phyloP scores from a whole-genome alignment of 345 rosid genomes.

The Camelina hispida region DNA sequence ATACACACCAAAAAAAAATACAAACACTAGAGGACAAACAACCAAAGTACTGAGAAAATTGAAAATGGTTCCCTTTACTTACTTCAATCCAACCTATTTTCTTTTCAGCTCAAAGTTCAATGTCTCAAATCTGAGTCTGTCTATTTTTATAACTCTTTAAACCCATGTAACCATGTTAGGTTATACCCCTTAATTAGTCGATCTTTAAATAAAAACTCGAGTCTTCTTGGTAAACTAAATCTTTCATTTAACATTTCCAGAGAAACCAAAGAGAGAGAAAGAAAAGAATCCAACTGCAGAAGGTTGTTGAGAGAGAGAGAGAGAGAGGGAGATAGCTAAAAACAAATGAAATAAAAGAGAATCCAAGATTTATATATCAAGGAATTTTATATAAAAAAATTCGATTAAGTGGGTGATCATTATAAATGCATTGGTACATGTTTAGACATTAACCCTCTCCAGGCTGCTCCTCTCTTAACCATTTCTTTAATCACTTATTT shows the following conservation, averaged over 20 bases:
- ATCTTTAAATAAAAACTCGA: slow-evolving; percentile 4
- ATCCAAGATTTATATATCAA: slow-evolving; percentile 33
- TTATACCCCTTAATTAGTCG: slow-evolving; percentile 3
- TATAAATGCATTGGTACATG: slow-evolving; percentile 42
- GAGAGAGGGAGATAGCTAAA: not conserved
- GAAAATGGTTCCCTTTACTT: slow-evolving; percentile 32
- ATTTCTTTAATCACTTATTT: slow-evolving; percentile 44
- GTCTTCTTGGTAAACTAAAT: slow-evolving; percentile 16
- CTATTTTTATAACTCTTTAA: slow-evolving; percentile 7
- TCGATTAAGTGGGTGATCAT: slow-evolving; percentile 46
- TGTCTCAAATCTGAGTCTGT: slow-evolving; percentile 31
- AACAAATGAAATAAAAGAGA: slow-evolving; percentile 27
- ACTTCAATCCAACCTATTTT: slow-evolving; percentile 35
- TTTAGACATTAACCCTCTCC: slow-evolving; percentile 45
- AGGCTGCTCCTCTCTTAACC: slow-evolving; percentile 60
- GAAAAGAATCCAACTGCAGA: slow-evolving; percentile 28
- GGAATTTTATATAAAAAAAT: not conserved
- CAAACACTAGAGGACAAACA: slow-evolving; percentile 36
- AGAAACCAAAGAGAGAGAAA: slow-evolving; percentile 2
- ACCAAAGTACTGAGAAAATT: slow-evolving; percentile 34
- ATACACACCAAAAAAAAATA: slow-evolving; percentile 9
- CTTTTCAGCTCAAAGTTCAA: slow-evolving; percentile 37
- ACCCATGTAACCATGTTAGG: slow-evolving; percentile 26
- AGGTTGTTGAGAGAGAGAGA: slow-evolving; percentile 26
- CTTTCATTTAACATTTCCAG: not conserved